These are phyloP conservation scores for Puccinia coronata DNA, from an alignment of 1,284 basidiomycete genomes.

Conservation along the genomic window DNA sequence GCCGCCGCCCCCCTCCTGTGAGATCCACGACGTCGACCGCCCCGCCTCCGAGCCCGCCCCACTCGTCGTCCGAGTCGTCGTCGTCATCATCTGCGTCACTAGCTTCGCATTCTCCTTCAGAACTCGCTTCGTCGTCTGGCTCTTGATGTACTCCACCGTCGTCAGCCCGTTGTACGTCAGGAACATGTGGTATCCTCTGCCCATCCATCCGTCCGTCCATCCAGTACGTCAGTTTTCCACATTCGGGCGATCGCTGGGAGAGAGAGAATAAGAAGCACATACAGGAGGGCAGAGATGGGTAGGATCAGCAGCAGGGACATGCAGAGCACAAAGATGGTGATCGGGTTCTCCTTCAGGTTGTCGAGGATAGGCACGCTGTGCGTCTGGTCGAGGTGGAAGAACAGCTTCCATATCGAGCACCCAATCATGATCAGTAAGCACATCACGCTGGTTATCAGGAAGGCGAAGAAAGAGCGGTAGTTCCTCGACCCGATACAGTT, in stretches of 20 bases:
- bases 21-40: too few species aligned
- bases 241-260: background rate
- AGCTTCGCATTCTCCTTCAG: constrained; percentile 21
- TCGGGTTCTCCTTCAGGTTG: background rate
- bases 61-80: too few species aligned
- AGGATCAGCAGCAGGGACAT: background rate
- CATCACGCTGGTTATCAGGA: constrained; percentile 50
- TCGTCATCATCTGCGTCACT: background rate
- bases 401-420: constrained; percentile 11
- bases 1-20: background rate
- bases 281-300: background rate
- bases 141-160: constrained; percentile 38
- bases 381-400: background rate
- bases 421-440: constrained; percentile 33
- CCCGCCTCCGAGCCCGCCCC: too few species aligned
- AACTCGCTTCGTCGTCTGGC: background rate
- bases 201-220: background rate
- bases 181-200: constrained; percentile 31
- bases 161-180: constrained; percentile 26
- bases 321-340: background rate
- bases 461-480: constrained; percentile 57
- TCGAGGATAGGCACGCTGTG: background rate
- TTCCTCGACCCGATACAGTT: constrained; percentile 58
- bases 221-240: background rate
- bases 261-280: background rate